Base-by-base conservation (phyloP, 192 early-diverging fungal species). In the Coemansia sp. region DNA sequence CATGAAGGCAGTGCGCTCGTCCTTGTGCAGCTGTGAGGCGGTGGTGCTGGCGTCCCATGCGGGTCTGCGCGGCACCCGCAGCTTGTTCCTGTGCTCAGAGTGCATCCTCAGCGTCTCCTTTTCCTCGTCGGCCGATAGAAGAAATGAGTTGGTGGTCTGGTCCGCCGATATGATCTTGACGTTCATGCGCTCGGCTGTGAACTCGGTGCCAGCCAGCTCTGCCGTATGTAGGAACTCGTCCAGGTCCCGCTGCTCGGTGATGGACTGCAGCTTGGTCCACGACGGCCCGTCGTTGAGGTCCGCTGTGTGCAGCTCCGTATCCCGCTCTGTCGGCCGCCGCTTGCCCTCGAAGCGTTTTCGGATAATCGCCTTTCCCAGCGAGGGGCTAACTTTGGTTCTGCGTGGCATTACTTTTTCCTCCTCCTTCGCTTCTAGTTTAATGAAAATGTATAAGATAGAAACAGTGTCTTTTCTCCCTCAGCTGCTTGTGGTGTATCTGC, bases 241-340 rank as follows among this genome's bases (percentile, higher is more conserved):
- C 13, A 99, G 82, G 83, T 99, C 96, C 55, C 93, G 91, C 69
- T 99, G 94, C 70, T 97, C 90, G 48, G 97, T 99, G 67, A 99
- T 90, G 53, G 93, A 95, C 79, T 93, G 92, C 80, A 96, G 90
- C 65, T 89, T 90, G 17, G 85, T 85, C 91, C 93, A 95, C 23
- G 85, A 87, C 19, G 88, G 87, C 35, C 89, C 89, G 73, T 97
- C 94, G 60, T 93, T 85, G 5, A 89, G 73, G 36, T 94, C 93
- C 0, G 91, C 92, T 17, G 93, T 93, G 84, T 95, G 94, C 86
- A 81, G 78, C 73, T 81, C 78, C 8, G 78, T 81, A 57, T 72
- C 69, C 34, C 45, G 35, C 29, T 81, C 78, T 11, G 73, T 72
- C n/a, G 78, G 78, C 72, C 77, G 68, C 63, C 73, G 78, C 71